Percentiles rank a stretch among this genome's conserved stretches.
Conservation (phyloP, 2,329 filamentous ascomycete species). For the Tothia fuscella region DNA sequence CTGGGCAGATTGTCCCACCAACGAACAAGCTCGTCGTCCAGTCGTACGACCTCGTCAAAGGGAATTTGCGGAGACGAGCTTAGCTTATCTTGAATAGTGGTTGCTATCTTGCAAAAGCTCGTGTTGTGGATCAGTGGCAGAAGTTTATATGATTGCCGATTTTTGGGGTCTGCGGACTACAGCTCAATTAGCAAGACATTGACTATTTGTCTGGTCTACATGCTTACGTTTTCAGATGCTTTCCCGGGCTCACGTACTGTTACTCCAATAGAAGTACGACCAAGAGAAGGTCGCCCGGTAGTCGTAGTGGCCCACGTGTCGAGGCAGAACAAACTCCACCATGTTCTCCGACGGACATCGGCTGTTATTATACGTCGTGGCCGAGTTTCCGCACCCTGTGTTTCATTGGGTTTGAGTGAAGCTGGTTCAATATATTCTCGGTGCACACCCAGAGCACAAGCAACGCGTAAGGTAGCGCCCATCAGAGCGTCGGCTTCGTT, state of each 20-base stretch:
- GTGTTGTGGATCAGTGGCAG: slow-evolving; percentile 65
- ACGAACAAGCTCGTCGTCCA: slow-evolving; percentile 56
- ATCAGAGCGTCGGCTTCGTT: slow-evolving; percentile 66
- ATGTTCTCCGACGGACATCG: slow-evolving; percentile 29
- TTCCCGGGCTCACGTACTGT: slow-evolving; percentile 27
- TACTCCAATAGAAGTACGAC: slow-evolving; percentile 26
- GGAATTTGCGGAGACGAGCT: slow-evolving; percentile 56
- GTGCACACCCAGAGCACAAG: slow-evolving; percentile 61
- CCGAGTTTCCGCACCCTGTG: slow-evolving; percentile 16
- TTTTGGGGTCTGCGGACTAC: slow-evolving; percentile 24
- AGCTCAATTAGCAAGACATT: slow-evolving; percentile 25
- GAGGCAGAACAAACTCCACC: slow-evolving; percentile 34
- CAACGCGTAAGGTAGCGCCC: slow-evolving; percentile 60
- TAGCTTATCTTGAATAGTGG: slow-evolving; percentile 63
- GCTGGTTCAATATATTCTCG: slow-evolving; percentile 41
- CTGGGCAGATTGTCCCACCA: slow-evolving; percentile 61
- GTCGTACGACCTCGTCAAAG: slow-evolving; percentile 51
- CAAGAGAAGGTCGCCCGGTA: slow-evolving; percentile 29
- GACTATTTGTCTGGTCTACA: slow-evolving; percentile 3
- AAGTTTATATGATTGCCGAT: slow-evolving; percentile 48
- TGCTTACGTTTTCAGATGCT: slow-evolving; percentile 10
- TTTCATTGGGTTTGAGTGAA: slow-evolving; percentile 8
- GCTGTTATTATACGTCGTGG: slow-evolving; percentile 22
- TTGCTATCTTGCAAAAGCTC: slow-evolving; percentile 68
- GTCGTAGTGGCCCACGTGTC: slow-evolving; percentile 34